These are phyloP conservation scores for Suillus brevipes DNA, from an alignment of 768 basidiomycete species.

Conservation along the genomic window DNA sequence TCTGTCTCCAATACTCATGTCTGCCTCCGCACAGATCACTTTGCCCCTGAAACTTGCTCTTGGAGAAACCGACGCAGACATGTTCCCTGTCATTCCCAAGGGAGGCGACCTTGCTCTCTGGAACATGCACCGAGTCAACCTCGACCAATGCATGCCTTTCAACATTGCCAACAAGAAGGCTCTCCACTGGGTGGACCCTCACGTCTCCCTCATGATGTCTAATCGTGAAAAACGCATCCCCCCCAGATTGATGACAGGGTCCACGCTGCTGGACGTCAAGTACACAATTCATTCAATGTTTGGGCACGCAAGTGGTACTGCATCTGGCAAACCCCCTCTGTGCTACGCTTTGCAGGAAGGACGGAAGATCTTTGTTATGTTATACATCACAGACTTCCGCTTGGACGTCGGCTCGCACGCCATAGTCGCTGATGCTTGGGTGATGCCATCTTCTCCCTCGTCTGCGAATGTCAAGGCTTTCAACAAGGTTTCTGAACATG, in stretches of 20 bases:
- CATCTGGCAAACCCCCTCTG: conserved; percentile 17
- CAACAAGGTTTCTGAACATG: background rate
- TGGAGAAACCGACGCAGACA: conserved; percentile 17
- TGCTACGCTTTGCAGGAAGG: background rate
- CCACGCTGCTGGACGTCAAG: conserved; percentile 33
- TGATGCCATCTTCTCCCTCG: background rate
- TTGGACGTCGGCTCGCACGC: background rate
- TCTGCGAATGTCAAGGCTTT: background rate
- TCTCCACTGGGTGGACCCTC: conserved; percentile 34
- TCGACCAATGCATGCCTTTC: conserved; percentile 37
- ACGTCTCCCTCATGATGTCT: conserved; percentile 34
- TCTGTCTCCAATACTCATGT: background rate
- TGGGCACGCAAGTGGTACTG: conserved; percentile 24
- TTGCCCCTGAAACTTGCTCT: conserved; percentile 17
- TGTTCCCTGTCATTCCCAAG: conserved; percentile 30
- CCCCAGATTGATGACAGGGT: conserved; percentile 16
- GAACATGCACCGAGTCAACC: conserved; percentile 42
- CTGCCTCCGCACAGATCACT: conserved; percentile 19
- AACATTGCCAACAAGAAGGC: conserved; percentile 18
- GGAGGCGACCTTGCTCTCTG: conserved; percentile 21
- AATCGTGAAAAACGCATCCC: conserved; percentile 25
- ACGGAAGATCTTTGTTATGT: background rate
- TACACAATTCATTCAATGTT: conserved; percentile 33
- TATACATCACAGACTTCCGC: background rate
- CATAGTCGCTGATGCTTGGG: background rate